These are phyloP conservation scores for Penicillium nucicola DNA, from an alignment of 495 filamentous ascomycete species.

Conservation along the genomic window DNA sequence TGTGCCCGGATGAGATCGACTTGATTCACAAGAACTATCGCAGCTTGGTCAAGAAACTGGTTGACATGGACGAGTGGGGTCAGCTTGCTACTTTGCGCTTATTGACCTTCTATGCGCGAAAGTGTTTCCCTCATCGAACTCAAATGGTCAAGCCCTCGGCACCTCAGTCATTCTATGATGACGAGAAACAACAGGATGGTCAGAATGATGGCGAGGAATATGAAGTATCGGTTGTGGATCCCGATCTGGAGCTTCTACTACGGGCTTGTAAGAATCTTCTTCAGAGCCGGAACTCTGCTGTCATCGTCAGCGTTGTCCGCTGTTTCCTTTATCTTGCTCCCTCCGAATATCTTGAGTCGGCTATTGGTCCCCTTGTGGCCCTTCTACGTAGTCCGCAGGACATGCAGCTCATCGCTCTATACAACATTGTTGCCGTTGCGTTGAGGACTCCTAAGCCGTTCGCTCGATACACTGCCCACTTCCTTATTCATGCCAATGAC, in stretches of 20 bases:
- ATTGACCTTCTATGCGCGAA: conserved; percentile 78
- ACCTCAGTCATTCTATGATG: conserved; percentile 75
- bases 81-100: conserved; percentile 79
- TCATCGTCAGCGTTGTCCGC: conserved; percentile 82
- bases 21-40: conserved; percentile 89
- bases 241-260: conserved; percentile 80
- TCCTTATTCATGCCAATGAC: conserved; percentile 78
- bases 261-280: conserved; percentile 78
- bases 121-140: conserved; percentile 79
- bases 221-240: conserved; percentile 62
- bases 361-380: conserved; percentile 81
- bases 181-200: conserved; percentile 48
- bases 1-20: conserved; percentile 83
- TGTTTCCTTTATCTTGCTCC: conserved; percentile 83
- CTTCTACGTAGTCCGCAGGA: conserved; percentile 80
- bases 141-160: conserved; percentile 50
- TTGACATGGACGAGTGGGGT: conserved; percentile 99
- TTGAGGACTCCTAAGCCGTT: conserved; percentile 70
- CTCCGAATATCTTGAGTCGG: conserved; percentile 61
- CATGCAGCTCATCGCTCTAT: conserved; percentile 82
- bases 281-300: conserved; percentile 87
- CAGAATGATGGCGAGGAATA: conserved; percentile 49
- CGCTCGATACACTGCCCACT: conserved; percentile 79
- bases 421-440: conserved; percentile 90
- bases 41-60: conserved; percentile 77